Evolutionary conservation across 257 asterid genomes (phyloP), one percentile per base, ranked within the genome.

Genomic region (Solanum piurae): DNA sequence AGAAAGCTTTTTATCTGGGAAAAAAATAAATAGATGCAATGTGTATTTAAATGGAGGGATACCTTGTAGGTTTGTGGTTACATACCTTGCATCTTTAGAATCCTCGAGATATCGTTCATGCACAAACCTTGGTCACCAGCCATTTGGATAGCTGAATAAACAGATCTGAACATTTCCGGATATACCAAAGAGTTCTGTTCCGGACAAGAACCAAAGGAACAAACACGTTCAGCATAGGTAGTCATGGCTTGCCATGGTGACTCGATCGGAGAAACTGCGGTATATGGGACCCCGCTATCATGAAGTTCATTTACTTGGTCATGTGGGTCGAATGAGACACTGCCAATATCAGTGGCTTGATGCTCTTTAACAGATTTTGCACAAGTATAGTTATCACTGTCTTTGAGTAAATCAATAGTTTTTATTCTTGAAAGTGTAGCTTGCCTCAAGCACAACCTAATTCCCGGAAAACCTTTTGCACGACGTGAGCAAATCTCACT

Each of bases 81-180:
- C 92, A 84, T 89, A 96, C 99, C 98, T 60, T 92, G 89, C 29
- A 89, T 86, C 83, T 91, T 91, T 87, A 92, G 89, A 89, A 89
- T 88, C 90, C 89, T 88, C 84, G 92, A 88, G 90, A 93, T 92
- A 86, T 94, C 97, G 89, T 92, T 88, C 93, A 94, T 91, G 93
- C 94, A 93, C 93, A 96, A 91, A 77, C 99, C 99, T 87, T 93
- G 98, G 91, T 96, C 99, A 77, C 99, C 99, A 89, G 95, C 92
- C 90, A 90, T 95, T 90, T 93, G 98, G 89, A 95, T 94, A 88
- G 97, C 95, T 85, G 94, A 92, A 92, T 92, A 93, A 82, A 95
- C 93, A 85, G 92, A 89, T 92, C 89, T 93, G 90, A 95, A 94
- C 11, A 90, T 88, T 88, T 91, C 89, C 12, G 98, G 95, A 88